A percentile compares a stretch with the other conserved stretches of the same genome.
Conservation (phyloP, 1,284 basidiomycete genomes). For the Trichosporon sp. region DNA sequence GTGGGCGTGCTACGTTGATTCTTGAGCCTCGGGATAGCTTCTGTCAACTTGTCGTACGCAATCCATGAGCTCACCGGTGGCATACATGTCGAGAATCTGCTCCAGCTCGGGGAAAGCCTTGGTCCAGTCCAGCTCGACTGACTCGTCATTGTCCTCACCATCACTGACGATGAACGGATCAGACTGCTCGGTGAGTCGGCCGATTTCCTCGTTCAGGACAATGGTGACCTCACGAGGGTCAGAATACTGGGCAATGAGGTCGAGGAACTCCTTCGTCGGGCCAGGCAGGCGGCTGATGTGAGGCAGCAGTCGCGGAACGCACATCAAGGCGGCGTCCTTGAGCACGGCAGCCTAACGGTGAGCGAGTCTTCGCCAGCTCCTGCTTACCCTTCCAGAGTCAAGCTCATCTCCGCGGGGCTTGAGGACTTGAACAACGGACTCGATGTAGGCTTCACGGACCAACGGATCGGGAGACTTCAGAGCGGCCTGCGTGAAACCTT, state of each 20-base stretch:
- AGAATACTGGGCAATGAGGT: conserved; percentile 19
- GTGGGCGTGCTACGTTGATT: conserved; percentile 34
- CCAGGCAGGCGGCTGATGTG: background rate
- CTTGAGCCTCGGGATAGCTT: conserved; percentile 30
- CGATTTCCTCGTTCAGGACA: conserved; percentile 28
- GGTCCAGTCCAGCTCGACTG: conserved; percentile 43
- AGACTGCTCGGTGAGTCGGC: conserved; percentile 27
- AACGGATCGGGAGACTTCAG: conserved; percentile 14
- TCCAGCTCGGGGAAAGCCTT: conserved; percentile 55
- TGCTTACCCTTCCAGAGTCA: conserved; percentile 17
- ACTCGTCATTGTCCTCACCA: conserved; percentile 25
- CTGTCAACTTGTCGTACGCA: background rate
- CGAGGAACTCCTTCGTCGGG: conserved; percentile 13
- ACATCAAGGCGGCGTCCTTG: conserved; percentile 19
- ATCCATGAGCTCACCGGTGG: conserved; percentile 20
- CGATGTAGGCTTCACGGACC: conserved; percentile 21
- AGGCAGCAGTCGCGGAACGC: conserved; percentile 18
- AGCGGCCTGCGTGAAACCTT: conserved; percentile 13
- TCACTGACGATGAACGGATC: conserved; percentile 33
- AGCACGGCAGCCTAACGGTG: conserved; percentile 13
- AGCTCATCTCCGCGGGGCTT: conserved; percentile 16
- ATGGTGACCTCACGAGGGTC: conserved; percentile 34
- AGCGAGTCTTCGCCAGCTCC: background rate
- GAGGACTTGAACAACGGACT: conserved; percentile 16
- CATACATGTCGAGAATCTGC: conserved; percentile 51